Percentiles rank a stretch among this genome's conserved stretches.
Evolutionary conservation across 768 basidiomycete genomes (phyloP).

Genomic region (Ramaria sp.): DNA sequence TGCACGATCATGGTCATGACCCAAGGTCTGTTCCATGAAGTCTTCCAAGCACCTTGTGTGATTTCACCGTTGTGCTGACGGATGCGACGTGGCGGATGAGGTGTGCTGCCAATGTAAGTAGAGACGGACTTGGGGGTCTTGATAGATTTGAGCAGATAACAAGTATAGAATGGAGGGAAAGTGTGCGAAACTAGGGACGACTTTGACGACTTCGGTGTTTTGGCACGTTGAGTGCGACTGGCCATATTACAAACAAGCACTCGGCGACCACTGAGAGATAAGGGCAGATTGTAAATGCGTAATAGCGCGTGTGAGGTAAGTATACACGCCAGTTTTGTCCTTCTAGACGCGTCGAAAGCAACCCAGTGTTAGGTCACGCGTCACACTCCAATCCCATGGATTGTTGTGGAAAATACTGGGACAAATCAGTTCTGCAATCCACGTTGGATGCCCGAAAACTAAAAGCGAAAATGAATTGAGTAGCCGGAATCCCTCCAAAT

Average conservation of each 20-base stretch:
- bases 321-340: too few species aligned
- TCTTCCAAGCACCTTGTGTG: constrained; percentile 59
- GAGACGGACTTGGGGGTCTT: constrained; percentile 39
- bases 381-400: too few species aligned
- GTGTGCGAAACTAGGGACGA: constrained; percentile 26
- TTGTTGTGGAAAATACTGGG: too few species aligned
- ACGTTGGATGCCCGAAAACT: too few species aligned
- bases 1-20: constrained; percentile 80
- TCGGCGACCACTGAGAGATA: too few species aligned
- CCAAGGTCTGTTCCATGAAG: constrained; percentile 54
- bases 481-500: too few species aligned
- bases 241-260: not conserved
- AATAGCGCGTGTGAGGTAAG: too few species aligned
- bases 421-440: too few species aligned
- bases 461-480: too few species aligned
- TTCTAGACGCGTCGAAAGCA: too few species aligned
- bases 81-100: constrained; percentile 53
- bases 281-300: not conserved
- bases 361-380: too few species aligned
- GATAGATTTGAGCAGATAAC: constrained; percentile 68
- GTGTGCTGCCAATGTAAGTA: constrained; percentile 71
- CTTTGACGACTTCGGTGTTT: constrained; percentile 7
- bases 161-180: constrained; percentile 68
- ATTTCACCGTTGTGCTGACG: constrained; percentile 78
- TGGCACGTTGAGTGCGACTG: not conserved